Base-by-base conservation (phyloP, 2,329 filamentous ascomycete species). In the Cladobotryum protrusum region DNA sequence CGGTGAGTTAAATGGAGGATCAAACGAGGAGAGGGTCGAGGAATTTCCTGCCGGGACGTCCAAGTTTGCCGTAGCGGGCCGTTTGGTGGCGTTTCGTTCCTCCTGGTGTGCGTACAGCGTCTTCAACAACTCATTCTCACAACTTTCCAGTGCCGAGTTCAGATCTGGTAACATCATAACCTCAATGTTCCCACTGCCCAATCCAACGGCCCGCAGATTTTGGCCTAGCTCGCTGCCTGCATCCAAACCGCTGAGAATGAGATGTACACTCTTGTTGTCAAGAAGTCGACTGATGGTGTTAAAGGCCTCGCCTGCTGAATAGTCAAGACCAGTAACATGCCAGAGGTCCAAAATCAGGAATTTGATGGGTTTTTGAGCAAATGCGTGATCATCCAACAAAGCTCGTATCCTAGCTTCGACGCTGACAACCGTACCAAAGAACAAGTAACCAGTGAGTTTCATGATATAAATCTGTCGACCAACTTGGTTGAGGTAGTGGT, bases 341-440 rank as follows among this genome's bases (percentile, higher is more conserved):
- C 82, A 84, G 59, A 99, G 79, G 63, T 99, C 93, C 36, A 99
- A 75, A 15, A 99, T 82, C 39, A 99, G 75, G 64, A 90, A 99
- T 57, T 89, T 86, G 63, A 97, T 93, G 0, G 92, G 90, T 47
- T 84, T 79, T 56, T 81, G 74, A 20, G 75, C 73, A 63, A 96
- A 97, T 2, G 83, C 79, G 54, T 92, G 84, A 29, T 95, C 89
- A 24, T 91, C 85, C 43, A 97, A 84, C 32, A 97, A 72, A 4
- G 77, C 82, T 18, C 91, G 82, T 54, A 97, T 91, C 56, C 86
- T 86, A 55, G 89, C 87, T 67, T 99, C 93, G 0, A 99, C 92
- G 43, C 89, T 89, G 47, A 96, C 92, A 56, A 99, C 96, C 3
- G 91, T 97, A 14, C 93, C 93, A 59, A 99, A 99, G 74, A 99